Conservation (phyloP, 768 basidiomycete genomes). For the Fomitopsis serialis region DNA sequence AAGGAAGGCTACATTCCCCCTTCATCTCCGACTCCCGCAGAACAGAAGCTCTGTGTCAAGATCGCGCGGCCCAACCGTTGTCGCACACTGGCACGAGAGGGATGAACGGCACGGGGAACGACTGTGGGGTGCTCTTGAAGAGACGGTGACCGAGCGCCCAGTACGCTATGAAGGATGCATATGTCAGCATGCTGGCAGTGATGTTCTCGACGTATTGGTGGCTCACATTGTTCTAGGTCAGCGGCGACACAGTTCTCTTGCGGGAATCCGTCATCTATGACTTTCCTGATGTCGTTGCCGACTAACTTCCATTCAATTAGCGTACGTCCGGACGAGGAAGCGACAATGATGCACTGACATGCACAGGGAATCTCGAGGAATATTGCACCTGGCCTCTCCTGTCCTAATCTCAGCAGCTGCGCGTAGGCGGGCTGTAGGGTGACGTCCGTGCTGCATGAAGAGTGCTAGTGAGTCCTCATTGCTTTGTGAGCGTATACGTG, state of each 20-base stretch:
- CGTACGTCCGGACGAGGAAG: too few species aligned
- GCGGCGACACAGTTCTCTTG: constrained; percentile 30
- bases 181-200: too few species aligned
- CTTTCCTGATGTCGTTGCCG: constrained; percentile 38
- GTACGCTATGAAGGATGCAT: constrained; percentile 39
- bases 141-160: constrained; percentile 61
- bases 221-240: constrained; percentile 32
- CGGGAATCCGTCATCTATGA: constrained; percentile 38
- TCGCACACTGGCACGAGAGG: too few species aligned
- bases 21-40: too few species aligned
- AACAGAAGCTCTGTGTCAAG: too few species aligned
- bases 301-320: constrained; percentile 18
- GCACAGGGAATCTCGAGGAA: constrained; percentile 43
- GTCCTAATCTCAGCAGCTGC: constrained; percentile 30
- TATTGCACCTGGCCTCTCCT: constrained; percentile 29
- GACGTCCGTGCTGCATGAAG: constrained; percentile 16
- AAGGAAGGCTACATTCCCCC: too few species aligned
- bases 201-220: too few species aligned
- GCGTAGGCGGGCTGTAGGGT: constrained; percentile 19
- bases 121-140: constrained; percentile 45
- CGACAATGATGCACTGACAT: constrained; percentile 31
- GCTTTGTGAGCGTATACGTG: not conserved
- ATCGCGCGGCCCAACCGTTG: too few species aligned
- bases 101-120: constrained; percentile 52
- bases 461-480: not conserved